A percentile compares a stretch with the other conserved stretches of the same genome.
These are phyloP conservation scores for Striga asiatica DNA, from an alignment of 257 asterid species.

Conservation along the genomic window DNA sequence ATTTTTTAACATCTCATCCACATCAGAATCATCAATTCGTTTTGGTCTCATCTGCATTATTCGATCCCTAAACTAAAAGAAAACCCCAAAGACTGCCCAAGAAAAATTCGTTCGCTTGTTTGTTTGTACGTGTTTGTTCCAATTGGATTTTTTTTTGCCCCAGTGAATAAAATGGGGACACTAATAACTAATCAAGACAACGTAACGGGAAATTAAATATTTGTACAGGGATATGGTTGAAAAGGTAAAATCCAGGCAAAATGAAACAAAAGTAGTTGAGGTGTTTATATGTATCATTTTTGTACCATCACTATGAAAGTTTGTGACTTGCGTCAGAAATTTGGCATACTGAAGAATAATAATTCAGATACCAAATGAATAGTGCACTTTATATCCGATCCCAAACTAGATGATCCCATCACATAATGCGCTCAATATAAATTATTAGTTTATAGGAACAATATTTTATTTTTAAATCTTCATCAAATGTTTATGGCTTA, in stretches of 20 bases:
- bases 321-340: conserved; percentile 7
- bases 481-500: too few relatives aligned
- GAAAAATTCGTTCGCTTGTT: conserved; percentile 4
- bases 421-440: too few relatives aligned
- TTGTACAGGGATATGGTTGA: neutral
- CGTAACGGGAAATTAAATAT: neutral
- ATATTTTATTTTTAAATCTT: too few relatives aligned
- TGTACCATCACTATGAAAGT: conserved; percentile 25
- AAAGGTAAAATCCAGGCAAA: conserved; percentile 16
- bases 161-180: neutral
- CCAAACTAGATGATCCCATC: too few relatives aligned
- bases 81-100: neutral
- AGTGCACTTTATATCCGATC: too few relatives aligned
- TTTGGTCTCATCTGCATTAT: conserved; percentile 8
- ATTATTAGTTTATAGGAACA: too few relatives aligned
- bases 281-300: neutral
- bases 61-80: neutral
- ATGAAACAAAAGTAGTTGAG: conserved; percentile 28
- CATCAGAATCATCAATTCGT: conserved; percentile 24
- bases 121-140: conserved; percentile 10
- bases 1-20: conserved; percentile 7
- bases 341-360: neutral
- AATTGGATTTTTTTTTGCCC: neutral
- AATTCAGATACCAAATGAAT: too few relatives aligned
- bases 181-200: neutral